Percentiles rank a stretch among this genome's conserved stretches.
Conservation (phyloP, 345 rosid species). For the Brassica nigra region DNA sequence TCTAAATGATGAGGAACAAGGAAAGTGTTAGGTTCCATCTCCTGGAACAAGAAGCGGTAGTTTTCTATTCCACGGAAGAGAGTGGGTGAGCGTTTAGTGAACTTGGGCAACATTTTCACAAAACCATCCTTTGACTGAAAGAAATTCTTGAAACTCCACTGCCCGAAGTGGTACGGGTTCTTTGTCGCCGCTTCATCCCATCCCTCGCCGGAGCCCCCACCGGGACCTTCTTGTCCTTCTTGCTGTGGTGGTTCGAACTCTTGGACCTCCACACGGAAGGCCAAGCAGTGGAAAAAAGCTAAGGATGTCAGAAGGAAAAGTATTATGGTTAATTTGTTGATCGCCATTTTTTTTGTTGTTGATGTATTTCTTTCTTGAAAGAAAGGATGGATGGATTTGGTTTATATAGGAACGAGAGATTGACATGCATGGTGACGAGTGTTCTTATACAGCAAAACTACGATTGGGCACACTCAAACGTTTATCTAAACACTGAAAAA, state of each 20-base stretch:
- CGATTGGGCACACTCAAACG: not conserved
- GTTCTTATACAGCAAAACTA: constrained; percentile 21
- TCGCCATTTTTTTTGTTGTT: constrained; percentile 9
- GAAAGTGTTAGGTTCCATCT: constrained; percentile 51
- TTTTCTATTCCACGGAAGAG: constrained; percentile 52
- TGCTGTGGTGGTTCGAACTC: constrained; percentile 43
- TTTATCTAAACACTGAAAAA: constrained; percentile 18
- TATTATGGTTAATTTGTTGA: constrained; percentile 1
- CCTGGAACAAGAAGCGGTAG: constrained; percentile 37
- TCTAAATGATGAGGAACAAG: constrained; percentile 50
- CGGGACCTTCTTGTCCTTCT: constrained; percentile 17
- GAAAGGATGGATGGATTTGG: not conserved
- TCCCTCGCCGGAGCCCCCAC: constrained; percentile 9
- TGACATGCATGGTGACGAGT: constrained; percentile 49
- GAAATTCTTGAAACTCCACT: constrained; percentile 26
- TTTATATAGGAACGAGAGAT: constrained; percentile 19
- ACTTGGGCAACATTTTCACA: constrained; percentile 44
- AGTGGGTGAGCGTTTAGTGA: constrained; percentile 41
- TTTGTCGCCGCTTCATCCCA: constrained; percentile 16
- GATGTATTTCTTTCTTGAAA: not conserved
- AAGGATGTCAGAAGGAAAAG: constrained; percentile 27
- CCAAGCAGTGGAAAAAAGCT: constrained; percentile 27
- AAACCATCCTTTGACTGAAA: constrained; percentile 42
- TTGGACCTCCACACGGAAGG: constrained; percentile 24
- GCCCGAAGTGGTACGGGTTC: constrained; percentile 47